Percentiles rank a stretch among this genome's conserved stretches.
Conservation (phyloP, 2,329 filamentous ascomycete genomes). For the Colletotrichum lindemuthianum region DNA sequence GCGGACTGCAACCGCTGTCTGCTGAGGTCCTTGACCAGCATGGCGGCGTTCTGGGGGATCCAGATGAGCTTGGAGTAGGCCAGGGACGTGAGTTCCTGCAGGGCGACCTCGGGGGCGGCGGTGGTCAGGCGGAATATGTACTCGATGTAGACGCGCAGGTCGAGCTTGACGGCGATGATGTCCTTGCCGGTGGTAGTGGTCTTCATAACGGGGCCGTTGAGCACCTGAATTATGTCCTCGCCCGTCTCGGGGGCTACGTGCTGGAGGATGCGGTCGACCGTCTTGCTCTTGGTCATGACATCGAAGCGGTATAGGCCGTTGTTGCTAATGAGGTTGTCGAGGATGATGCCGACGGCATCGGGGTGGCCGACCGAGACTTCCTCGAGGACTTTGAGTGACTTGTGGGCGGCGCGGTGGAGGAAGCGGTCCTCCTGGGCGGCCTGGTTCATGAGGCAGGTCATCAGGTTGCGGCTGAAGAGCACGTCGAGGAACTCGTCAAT, state of each 20-base stretch:
- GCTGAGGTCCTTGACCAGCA: constrained; percentile 58
- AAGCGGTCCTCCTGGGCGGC: constrained; percentile 80
- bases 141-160: constrained; percentile 61
- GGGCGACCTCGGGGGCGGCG: constrained; percentile 48
- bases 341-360: constrained; percentile 66
- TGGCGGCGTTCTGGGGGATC: constrained; percentile 35
- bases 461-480: constrained; percentile 85
- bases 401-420: constrained; percentile 81
- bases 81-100: constrained; percentile 64
- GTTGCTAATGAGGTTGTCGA: constrained; percentile 75
- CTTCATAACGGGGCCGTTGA: constrained; percentile 42
- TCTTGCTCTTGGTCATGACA: constrained; percentile 85
- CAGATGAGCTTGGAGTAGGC: constrained; percentile 62
- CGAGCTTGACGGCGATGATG: constrained; percentile 46
- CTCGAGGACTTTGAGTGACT: constrained; percentile 78
- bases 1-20: constrained; percentile 67
- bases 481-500: constrained; percentile 55
- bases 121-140: constrained; percentile 65
- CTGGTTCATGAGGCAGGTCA: constrained; percentile 85
- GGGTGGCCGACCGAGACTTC: constrained; percentile 70
- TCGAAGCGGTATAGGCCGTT: constrained; percentile 84
- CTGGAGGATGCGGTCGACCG: constrained; percentile 78
- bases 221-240: constrained; percentile 58
- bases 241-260: constrained; percentile 67
- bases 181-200: constrained; percentile 43